Evolutionary conservation across 495 filamentous ascomycete genomes (phyloP).

Genomic region (Ascobolus immersus): DNA sequence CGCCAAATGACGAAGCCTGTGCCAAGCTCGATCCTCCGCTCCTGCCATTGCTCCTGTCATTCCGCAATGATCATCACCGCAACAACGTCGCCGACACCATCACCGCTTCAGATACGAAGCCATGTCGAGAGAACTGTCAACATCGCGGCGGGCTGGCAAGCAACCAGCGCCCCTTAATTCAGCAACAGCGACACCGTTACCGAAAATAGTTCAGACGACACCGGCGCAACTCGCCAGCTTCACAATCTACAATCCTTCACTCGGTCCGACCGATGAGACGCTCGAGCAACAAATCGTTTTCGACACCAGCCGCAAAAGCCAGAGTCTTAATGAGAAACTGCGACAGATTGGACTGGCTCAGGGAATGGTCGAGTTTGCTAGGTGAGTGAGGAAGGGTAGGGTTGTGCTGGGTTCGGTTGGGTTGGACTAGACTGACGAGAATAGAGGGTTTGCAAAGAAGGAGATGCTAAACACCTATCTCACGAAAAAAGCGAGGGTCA

Average conservation of each 20-base stretch:
- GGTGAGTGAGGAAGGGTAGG: conserved; percentile 19
- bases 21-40: too few relatives aligned
- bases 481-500: conserved; percentile 61
- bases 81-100: too few relatives aligned
- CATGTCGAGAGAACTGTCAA: too few relatives aligned
- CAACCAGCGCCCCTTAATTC: too few relatives aligned
- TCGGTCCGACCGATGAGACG: conserved; percentile 72
- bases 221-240: conserved; percentile 74
- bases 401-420: neutral
- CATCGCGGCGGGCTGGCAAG: too few relatives aligned
- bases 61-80: too few relatives aligned
- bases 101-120: too few relatives aligned
- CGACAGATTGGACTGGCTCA: conserved; percentile 92
- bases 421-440: conserved; percentile 3
- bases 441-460: conserved; percentile 51
- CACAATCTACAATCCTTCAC: conserved; percentile 76
- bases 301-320: conserved; percentile 41
- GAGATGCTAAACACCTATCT: conserved; percentile 61
- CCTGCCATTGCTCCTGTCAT: too few relatives aligned
- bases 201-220: too few relatives aligned
- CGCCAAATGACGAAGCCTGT: too few relatives aligned
- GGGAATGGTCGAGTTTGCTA: conserved; percentile 84
- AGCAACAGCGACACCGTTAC: too few relatives aligned
- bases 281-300: conserved; percentile 78
- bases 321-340: conserved; percentile 44